Conservation (phyloP, 2,329 filamentous ascomycete genomes). For the Alternaria ventricosa region DNA sequence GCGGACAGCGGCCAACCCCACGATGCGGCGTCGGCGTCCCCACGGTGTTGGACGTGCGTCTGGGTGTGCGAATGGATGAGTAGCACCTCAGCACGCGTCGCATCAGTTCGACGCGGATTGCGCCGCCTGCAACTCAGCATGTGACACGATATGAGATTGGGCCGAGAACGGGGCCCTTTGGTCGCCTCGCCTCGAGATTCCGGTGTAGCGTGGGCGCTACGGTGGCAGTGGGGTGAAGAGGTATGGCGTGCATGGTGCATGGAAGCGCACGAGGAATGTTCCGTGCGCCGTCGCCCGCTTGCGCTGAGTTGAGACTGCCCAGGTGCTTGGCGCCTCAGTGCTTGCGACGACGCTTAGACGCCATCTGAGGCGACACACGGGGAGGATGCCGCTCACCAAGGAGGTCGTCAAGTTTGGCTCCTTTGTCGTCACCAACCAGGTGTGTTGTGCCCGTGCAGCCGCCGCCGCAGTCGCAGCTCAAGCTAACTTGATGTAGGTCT, state of each 20-base stretch:
- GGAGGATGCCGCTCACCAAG: conserved; percentile 47
- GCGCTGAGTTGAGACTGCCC: neutral
- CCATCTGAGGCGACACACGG: neutral
- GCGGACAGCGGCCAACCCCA: conserved; percentile 14
- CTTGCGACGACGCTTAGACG: conserved; percentile 8
- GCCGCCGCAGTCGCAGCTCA: neutral
- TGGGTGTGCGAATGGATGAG: conserved; percentile 26
- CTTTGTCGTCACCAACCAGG: conserved; percentile 55
- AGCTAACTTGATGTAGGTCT: conserved; percentile 67
- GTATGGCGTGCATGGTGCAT: conserved; percentile 7
- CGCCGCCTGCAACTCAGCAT: conserved; percentile 11
- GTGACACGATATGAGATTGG: conserved; percentile 18
- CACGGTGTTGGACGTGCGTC: conserved; percentile 16
- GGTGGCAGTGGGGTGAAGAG: neutral
- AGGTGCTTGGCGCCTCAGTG: conserved; percentile 9
- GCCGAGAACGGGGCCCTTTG: conserved; percentile 8
- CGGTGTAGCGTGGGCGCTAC: conserved; percentile 3
- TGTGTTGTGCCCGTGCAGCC: conserved; percentile 23
- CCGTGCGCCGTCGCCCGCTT: conserved; percentile 14
- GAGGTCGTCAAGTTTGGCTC: conserved; percentile 52
- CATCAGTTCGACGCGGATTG: conserved; percentile 3
- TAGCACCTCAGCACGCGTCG: conserved; percentile 20
- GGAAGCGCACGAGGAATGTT: conserved; percentile 18
- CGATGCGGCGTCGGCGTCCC: conserved; percentile 13
- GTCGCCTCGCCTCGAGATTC: conserved; percentile 3